phyloP scores from a whole-genome alignment of 1,139 yeast genomes.

The Blastobotrys ciferrii region DNA sequence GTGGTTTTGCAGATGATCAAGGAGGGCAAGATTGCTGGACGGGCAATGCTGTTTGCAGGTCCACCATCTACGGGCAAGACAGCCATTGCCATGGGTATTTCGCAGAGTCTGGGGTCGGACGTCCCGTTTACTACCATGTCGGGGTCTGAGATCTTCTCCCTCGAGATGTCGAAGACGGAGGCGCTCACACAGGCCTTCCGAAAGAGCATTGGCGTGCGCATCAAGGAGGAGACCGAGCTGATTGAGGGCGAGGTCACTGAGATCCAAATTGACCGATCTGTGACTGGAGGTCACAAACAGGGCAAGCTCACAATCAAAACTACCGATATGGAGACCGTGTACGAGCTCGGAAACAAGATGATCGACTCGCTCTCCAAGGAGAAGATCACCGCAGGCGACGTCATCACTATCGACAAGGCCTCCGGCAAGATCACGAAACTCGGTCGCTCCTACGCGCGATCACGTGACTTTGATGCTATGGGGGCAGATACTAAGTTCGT shows the following conservation, averaged over 20 bases:
- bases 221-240: conserved; percentile 94
- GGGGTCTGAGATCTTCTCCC: conserved; percentile 88
- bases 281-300: conserved; percentile 97
- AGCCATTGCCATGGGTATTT: conserved; percentile 95
- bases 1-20: conserved; percentile 89
- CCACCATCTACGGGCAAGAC: conserved; percentile 99
- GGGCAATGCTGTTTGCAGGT: conserved; percentile 94
- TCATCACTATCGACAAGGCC: conserved; percentile 92
- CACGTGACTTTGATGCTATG: conserved; percentile 98
- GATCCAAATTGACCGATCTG: conserved; percentile 92
- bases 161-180: conserved; percentile 92
- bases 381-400: conserved; percentile 96
- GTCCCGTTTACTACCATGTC: conserved; percentile 96
- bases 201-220: conserved; percentile 90
- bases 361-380: conserved; percentile 94
- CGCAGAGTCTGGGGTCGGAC: conserved; percentile 83
- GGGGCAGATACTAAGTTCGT: conserved; percentile 98
- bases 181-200: conserved; percentile 94
- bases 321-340: conserved; percentile 98
- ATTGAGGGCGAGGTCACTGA: conserved; percentile 99
- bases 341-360: conserved; percentile 96
- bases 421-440: conserved; percentile 90
- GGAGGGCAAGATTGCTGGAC: conserved; percentile 92
- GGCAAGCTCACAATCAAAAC: conserved; percentile 97
- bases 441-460: conserved; percentile 93